Percentiles rank a stretch among this genome's conserved stretches.
These are phyloP conservation scores for Pulveroboletus ravenelii DNA, from an alignment of 768 basidiomycete genomes.

Conservation along the genomic window DNA sequence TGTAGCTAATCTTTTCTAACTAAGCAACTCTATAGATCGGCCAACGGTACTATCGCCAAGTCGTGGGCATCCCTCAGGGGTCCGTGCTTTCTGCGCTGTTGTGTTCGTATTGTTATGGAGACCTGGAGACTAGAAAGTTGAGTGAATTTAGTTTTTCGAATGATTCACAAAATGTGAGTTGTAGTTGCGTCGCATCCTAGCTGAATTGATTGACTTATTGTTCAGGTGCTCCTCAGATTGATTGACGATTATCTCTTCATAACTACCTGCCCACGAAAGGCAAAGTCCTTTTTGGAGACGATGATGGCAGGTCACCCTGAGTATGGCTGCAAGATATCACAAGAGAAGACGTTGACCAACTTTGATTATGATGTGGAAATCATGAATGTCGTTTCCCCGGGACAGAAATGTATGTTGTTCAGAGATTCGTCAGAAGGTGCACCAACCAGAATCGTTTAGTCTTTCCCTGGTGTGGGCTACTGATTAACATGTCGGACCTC, in stretches of 20 bases:
- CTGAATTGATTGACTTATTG: background rate
- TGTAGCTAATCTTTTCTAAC: background rate
- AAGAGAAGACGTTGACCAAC: conserved; percentile 85
- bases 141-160: conserved; percentile 43
- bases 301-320: conserved; percentile 89
- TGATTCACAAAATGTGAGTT: conserved; percentile 59
- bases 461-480: conserved; percentile 92
- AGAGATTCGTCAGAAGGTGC: background rate
- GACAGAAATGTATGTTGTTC: conserved; percentile 36
- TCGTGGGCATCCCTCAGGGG: conserved; percentile 95
- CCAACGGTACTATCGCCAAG: conserved; percentile 74
- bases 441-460: conserved; percentile 35
- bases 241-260: conserved; percentile 96
- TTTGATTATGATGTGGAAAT: conserved; percentile 62
- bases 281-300: conserved; percentile 61
- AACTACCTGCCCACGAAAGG: conserved; percentile 59
- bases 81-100: conserved; percentile 92
- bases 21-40: conserved; percentile 56
- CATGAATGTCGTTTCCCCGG: conserved; percentile 48
- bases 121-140: conserved; percentile 63
- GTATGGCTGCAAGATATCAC: conserved; percentile 88
- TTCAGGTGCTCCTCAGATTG: conserved; percentile 71
- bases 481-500: conserved; percentile 71
- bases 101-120: conserved; percentile 93
- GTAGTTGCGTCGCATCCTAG: background rate